A percentile compares a stretch with the other conserved stretches of the same genome.
Evolutionary conservation across 176 grass and related monocot species (phyloP).

Genomic region (Hyparrhenia diplandra): DNA sequence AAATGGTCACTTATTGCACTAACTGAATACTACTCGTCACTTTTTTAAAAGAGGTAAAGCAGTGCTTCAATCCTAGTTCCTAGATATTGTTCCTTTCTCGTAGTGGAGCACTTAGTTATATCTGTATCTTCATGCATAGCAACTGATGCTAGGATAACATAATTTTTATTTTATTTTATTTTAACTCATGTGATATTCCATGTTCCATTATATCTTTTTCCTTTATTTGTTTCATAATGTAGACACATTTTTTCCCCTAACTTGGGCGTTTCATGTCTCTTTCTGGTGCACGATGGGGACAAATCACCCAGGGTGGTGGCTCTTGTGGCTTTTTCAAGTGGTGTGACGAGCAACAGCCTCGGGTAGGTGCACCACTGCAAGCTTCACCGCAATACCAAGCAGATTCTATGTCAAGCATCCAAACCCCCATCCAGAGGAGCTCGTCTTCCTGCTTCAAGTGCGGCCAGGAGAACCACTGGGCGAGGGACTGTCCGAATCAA

Average conservation of each 20-base stretch:
- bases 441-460: slow-evolving; percentile 70
- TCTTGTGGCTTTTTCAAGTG: slow-evolving; percentile 75
- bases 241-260: slow-evolving; percentile 3
- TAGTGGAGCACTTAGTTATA: slow-evolving; percentile 39
- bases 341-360: slow-evolving; percentile 43
- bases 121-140: slow-evolving; percentile 25
- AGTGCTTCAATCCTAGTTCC: background rate
- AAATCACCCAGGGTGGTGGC: slow-evolving; percentile 46
- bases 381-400: slow-evolving; percentile 22
- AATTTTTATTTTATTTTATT: background rate
- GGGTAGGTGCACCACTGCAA: slow-evolving; percentile 28
- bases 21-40: background rate
- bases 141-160: slow-evolving; percentile 25
- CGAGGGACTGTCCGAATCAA: slow-evolving; percentile 71
- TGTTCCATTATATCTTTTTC: slow-evolving; percentile 2
- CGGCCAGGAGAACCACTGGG: slow-evolving; percentile 76
- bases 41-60: slow-evolving; percentile 3
- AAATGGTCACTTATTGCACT: background rate
- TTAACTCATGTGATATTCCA: slow-evolving; percentile 14
- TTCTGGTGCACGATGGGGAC: slow-evolving; percentile 5
- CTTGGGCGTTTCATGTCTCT: slow-evolving; percentile 22
- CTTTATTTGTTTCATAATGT: slow-evolving; percentile 23
- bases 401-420: slow-evolving; percentile 25
- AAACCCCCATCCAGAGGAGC: slow-evolving; percentile 33
- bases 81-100: slow-evolving; percentile 20